These are phyloP conservation scores for Aspergillus homomorphus DNA, from an alignment of 495 filamentous ascomycete genomes.

Conservation along the genomic window DNA sequence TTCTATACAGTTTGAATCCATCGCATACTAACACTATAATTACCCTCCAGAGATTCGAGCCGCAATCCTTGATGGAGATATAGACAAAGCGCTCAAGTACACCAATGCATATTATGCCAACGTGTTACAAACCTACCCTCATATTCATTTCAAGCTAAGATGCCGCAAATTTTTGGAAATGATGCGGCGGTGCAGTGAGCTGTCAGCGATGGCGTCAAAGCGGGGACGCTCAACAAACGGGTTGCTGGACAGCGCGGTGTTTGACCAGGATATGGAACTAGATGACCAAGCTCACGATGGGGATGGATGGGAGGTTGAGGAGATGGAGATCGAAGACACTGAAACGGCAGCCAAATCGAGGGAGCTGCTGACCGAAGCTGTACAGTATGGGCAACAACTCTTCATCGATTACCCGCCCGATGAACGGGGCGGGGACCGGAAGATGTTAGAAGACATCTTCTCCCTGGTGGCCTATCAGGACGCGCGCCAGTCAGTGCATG, in stretches of 20 bases:
- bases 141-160: constrained; percentile 85
- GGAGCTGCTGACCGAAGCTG: constrained; percentile 61
- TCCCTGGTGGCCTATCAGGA: constrained; percentile 84
- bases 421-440: constrained; percentile 67
- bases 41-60: constrained; percentile 67
- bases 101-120: constrained; percentile 75
- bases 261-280: constrained; percentile 76
- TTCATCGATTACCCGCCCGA: constrained; percentile 65
- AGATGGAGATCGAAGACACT: constrained; percentile 54
- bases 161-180: constrained; percentile 96
- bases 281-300: constrained; percentile 58
- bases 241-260: constrained; percentile 45
- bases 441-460: constrained; percentile 80
- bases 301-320: constrained; percentile 50
- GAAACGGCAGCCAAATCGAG: constrained; percentile 41
- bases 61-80: constrained; percentile 88
- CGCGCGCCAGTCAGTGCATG: constrained; percentile 67
- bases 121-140: constrained; percentile 79
- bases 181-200: constrained; percentile 77
- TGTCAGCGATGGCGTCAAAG: constrained; percentile 42
- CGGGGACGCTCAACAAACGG: constrained; percentile 34
- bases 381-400: constrained; percentile 79
- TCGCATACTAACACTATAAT: constrained; percentile 12
- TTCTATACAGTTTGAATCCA: neutral
- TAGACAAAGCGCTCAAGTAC: constrained; percentile 82